These are phyloP conservation scores for Cryptosporidium bovis DNA, from an alignment of 169 alveolate genomes.

Conservation along the genomic window DNA sequence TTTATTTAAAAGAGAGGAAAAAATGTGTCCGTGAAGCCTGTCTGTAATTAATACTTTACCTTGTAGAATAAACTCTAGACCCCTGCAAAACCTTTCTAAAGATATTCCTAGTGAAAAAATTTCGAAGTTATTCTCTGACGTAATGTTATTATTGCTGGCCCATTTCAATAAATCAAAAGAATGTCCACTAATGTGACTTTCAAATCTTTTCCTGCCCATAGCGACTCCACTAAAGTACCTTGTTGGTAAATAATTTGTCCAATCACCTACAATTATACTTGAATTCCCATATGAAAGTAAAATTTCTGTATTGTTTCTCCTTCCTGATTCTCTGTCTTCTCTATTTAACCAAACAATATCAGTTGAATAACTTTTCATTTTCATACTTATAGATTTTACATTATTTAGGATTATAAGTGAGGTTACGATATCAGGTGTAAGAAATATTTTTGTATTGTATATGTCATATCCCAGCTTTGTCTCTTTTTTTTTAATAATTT, in stretches of 20 bases:
- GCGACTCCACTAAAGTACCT: conserved; percentile 21
- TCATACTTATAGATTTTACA: background rate
- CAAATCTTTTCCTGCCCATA: conserved; percentile 6
- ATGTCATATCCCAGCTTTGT: background rate
- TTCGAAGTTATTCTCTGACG: background rate
- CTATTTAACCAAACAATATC: conserved; percentile 72
- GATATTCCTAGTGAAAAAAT: conserved; percentile 45
- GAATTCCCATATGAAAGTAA: background rate
- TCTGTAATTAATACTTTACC: conserved; percentile 63
- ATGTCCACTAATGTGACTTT: background rate
- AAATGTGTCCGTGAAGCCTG: conserved; percentile 74
- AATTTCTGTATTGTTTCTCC: background rate
- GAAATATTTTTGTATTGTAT: conserved; percentile 16
- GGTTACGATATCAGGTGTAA: conserved; percentile 68
- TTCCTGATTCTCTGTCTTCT: conserved; percentile 48
- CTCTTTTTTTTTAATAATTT: background rate
- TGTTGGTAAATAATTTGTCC: conserved; percentile 55
- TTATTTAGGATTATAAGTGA: background rate
- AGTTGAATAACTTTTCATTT: background rate
- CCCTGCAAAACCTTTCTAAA: conserved; percentile 59
- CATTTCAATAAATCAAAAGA: background rate
- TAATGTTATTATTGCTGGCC: background rate
- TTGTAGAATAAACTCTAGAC: conserved; percentile 54
- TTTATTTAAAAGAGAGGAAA: conserved; percentile 49
- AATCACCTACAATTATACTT: conserved; percentile 43